These are phyloP conservation scores for Cucumis melo DNA, from an alignment of 306 rosid genomes.

Conservation along the genomic window DNA sequence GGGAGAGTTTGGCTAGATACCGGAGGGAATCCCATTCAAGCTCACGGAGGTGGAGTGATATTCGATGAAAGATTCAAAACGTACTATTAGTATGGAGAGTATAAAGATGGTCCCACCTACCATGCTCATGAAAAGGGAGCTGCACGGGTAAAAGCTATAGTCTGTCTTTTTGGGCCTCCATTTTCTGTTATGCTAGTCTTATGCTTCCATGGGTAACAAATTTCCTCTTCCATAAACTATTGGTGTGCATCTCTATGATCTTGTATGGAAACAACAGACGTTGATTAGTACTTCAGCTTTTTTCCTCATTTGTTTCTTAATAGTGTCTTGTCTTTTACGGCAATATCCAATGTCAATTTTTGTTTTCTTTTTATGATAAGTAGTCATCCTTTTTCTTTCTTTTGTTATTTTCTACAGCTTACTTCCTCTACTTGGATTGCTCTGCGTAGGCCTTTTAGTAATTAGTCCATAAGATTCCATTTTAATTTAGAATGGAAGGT, in stretches of 20 bases:
- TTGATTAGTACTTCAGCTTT: not conserved
- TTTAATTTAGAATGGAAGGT: too few species aligned
- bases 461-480: too few species aligned
- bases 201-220: not conserved
- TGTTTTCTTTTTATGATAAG: not conserved
- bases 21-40: conserved; percentile 83
- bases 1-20: conserved; percentile 94
- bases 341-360: not conserved
- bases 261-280: not conserved
- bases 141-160: conserved; percentile 63
- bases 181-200: not conserved
- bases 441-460: too few species aligned
- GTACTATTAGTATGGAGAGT: conserved; percentile 97
- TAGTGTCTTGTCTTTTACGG: not conserved
- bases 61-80: conserved; percentile 47
- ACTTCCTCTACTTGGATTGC: too few species aligned
- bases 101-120: conserved; percentile 87
- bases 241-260: not conserved
- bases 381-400: too few species aligned
- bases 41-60: conserved; percentile 93
- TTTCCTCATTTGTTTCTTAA: not conserved
- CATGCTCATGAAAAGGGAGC: conserved; percentile 75
- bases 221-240: not conserved
- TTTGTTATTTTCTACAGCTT: too few species aligned
- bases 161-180: not conserved